phyloP scores from a whole-genome alignment of 164 flowering plant species.

The Platanus orientalis region DNA sequence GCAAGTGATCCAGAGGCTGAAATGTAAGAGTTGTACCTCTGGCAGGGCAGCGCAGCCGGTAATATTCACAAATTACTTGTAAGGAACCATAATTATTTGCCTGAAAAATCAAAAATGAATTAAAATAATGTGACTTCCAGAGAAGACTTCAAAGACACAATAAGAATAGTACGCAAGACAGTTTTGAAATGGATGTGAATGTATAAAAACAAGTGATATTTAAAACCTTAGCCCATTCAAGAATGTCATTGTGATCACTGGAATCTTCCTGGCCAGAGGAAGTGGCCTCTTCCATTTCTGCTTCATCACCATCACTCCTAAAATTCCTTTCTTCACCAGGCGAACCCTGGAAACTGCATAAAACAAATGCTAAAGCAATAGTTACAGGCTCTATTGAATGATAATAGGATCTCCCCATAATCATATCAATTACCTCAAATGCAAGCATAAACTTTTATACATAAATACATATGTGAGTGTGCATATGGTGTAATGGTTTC shows the following conservation, averaged over 20 bases:
- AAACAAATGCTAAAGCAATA: slow-evolving; percentile 10
- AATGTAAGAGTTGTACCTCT: slow-evolving; percentile 56
- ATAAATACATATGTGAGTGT: no score
- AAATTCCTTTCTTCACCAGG: slow-evolving; percentile 66
- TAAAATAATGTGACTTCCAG: background rate
- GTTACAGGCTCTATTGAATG: slow-evolving; percentile 3
- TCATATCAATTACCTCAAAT: no score
- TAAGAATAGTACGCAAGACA: background rate
- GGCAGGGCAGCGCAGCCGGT: slow-evolving; percentile 44
- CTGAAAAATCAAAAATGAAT: slow-evolving; percentile 38
- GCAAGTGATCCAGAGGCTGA: slow-evolving; percentile 68
- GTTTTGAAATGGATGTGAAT: background rate
- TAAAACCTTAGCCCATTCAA: slow-evolving; percentile 96
- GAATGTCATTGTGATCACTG: slow-evolving; percentile 59
- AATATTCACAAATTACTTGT: slow-evolving; percentile 81
- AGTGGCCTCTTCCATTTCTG: slow-evolving; percentile 79
- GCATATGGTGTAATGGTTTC: no score
- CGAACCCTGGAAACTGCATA: slow-evolving; percentile 78
- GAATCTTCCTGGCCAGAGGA: slow-evolving; percentile 80
- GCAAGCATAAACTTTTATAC: no score
- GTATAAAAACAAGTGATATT: background rate
- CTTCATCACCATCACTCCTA: slow-evolving; percentile 74
- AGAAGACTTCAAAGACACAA: slow-evolving; percentile 4
- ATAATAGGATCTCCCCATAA: background rate
- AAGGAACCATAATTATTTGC: slow-evolving; percentile 77